These are phyloP conservation scores for Chytridium lagenaria DNA, from an alignment of 371 early-diverging fungal species.

Conservation along the genomic window DNA sequence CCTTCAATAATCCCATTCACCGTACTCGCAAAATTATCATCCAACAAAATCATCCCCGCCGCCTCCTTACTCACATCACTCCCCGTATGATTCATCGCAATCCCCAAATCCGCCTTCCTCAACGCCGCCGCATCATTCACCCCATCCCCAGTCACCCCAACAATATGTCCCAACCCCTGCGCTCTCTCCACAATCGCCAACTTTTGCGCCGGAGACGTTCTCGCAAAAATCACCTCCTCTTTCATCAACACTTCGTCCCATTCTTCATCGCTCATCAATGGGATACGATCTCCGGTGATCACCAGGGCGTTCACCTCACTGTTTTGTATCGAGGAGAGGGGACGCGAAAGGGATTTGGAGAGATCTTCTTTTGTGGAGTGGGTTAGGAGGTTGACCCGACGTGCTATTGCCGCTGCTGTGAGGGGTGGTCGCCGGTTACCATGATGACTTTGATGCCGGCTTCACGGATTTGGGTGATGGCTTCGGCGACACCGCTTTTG, in stretches of 20 bases:
- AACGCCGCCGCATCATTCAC: slow-evolving; percentile 68
- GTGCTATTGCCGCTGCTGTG: slow-evolving; percentile 56
- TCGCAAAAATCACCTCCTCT: slow-evolving; percentile 60
- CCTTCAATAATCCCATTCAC: slow-evolving; percentile 59
- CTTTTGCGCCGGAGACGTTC: slow-evolving; percentile 61
- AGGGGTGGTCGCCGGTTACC: slow-evolving; percentile 64
- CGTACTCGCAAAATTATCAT: slow-evolving; percentile 62
- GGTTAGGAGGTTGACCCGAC: slow-evolving; percentile 32
- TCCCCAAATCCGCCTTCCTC: slow-evolving; percentile 65
- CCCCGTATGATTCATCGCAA: slow-evolving; percentile 66
- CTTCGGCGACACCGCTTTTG: slow-evolving; percentile 53
- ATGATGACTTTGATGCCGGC: slow-evolving; percentile 63
- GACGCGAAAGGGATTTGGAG: background rate
- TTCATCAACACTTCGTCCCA: slow-evolving; percentile 54
- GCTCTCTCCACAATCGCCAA: slow-evolving; percentile 58
- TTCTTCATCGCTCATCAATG: slow-evolving; percentile 45
- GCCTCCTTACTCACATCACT: slow-evolving; percentile 63
- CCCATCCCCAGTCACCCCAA: slow-evolving; percentile 68
- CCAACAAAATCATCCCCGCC: slow-evolving; percentile 62
- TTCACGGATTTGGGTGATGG: slow-evolving; percentile 47
- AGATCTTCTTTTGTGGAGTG: slow-evolving; percentile 3
- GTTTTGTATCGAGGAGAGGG: slow-evolving; percentile 14
- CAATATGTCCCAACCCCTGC: slow-evolving; percentile 60
- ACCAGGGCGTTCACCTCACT: slow-evolving; percentile 45
- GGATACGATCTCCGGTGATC: slow-evolving; percentile 47